Conservation (phyloP, 306 rosid species). For the Styphnolobium japonicum region DNA sequence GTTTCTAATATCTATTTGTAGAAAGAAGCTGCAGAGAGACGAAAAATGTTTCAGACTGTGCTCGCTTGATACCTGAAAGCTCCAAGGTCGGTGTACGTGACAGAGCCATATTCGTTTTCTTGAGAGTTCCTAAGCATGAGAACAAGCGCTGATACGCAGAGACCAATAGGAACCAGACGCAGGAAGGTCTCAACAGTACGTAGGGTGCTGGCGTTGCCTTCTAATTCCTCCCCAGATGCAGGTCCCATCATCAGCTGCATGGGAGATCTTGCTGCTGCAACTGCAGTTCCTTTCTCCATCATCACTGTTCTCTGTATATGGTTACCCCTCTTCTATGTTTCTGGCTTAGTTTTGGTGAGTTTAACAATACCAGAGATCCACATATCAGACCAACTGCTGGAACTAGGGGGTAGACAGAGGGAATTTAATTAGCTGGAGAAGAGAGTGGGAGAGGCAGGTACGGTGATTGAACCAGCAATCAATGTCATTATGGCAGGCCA, state of each 20-base stretch:
- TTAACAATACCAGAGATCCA: not conserved
- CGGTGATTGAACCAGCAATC: conserved; percentile 13
- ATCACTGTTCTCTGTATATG: not conserved
- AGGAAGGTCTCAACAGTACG: conserved; percentile 69
- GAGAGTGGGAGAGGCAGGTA: conserved; percentile 10
- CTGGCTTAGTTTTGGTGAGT: not conserved
- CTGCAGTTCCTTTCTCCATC: conserved; percentile 22
- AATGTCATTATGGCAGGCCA: conserved; percentile 30
- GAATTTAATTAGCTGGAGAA: not conserved
- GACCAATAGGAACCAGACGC: conserved; percentile 72
- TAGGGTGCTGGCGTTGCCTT: conserved; percentile 24
- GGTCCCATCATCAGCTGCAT: conserved; percentile 24
- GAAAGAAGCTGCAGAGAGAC: not conserved
- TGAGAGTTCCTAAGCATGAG: conserved; percentile 82
- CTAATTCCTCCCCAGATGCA: conserved; percentile 4
- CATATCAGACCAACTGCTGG: not conserved
- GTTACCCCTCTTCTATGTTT: not conserved
- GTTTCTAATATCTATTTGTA: not conserved
- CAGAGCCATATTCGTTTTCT: conserved; percentile 61
- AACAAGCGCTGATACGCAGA: conserved; percentile 73
- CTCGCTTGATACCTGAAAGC: conserved; percentile 58
- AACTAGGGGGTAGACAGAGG: not conserved
- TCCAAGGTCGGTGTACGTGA: conserved; percentile 67
- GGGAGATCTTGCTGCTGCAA: conserved; percentile 30
- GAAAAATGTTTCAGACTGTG: not conserved